A percentile compares a stretch with the other conserved stretches of the same genome.
Evolutionary conservation across 2,329 filamentous ascomycete species (phyloP).

Genomic region (Moelleriella libera): DNA sequence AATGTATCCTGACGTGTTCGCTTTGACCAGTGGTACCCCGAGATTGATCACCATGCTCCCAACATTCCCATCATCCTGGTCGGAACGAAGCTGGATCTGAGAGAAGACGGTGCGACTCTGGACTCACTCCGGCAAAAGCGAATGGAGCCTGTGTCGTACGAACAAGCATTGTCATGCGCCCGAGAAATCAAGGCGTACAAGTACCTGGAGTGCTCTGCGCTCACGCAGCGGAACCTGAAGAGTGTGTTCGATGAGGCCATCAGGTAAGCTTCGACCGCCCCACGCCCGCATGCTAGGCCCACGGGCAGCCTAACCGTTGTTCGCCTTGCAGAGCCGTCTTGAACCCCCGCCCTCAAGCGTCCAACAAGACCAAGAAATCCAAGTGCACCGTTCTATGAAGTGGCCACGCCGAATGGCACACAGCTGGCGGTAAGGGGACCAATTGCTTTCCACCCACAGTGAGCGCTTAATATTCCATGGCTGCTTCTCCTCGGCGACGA

Average conservation of each 20-base stretch:
- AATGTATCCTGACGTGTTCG: no score
- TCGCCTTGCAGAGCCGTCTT: constrained; percentile 46
- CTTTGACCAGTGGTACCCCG: constrained; percentile 69
- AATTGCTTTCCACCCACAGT: not conserved
- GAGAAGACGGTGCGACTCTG: constrained; percentile 73
- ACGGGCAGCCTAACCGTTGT: not conserved
- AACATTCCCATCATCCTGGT: constrained; percentile 94
- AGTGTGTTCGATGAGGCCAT: constrained; percentile 98
- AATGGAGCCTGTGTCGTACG: constrained; percentile 74
- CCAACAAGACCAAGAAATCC: constrained; percentile 44
- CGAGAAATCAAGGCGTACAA: constrained; percentile 95
- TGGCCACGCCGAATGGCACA: not conserved
- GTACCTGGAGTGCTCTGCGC: constrained; percentile 93
- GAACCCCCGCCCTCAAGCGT: constrained; percentile 44
- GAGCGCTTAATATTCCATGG: constrained; percentile 2
- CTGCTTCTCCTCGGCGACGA: constrained; percentile 1
- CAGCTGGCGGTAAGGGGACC: not conserved
- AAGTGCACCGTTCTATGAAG: constrained; percentile 58
- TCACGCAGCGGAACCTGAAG: constrained; percentile 95
- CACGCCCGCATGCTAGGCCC: not conserved
- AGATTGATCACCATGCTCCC: constrained; percentile 93
- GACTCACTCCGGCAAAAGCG: constrained; percentile 78
- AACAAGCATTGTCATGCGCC: constrained; percentile 75
- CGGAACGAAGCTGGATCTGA: constrained; percentile 89
- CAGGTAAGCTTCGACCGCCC: constrained; percentile 48